Evolutionary conservation across 441 rosid genomes (phyloP).

Genomic region (Jatropha podagrica): DNA sequence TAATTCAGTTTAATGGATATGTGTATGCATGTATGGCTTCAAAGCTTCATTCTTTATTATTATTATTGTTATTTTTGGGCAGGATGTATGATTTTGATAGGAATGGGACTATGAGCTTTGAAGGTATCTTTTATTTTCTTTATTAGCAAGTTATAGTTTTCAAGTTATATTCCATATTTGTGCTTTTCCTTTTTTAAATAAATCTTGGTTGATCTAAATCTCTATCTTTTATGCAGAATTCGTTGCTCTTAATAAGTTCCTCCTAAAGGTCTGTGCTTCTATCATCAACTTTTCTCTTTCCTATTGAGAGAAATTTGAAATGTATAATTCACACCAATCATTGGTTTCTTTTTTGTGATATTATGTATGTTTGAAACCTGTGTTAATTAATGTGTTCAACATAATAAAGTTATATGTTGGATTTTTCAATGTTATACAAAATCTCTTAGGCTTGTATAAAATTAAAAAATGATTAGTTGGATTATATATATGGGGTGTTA

Average conservation of each 20-base stretch:
- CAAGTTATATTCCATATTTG: background rate
- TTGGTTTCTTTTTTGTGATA: background rate
- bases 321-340: background rate
- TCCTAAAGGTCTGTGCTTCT: conserved; percentile 49
- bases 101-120: conserved; percentile 71
- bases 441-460: background rate
- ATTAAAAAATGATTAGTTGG: background rate
- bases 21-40: too few species aligned
- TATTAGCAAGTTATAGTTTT: background rate
- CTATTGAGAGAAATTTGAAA: background rate
- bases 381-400: too few species aligned
- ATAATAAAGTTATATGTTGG: background rate
- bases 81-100: conserved; percentile 78
- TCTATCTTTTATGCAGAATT: conserved; percentile 43
- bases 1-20: too few species aligned
- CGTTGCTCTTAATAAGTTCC: conserved; percentile 65
- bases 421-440: background rate
- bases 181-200: background rate
- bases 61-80: background rate
- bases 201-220: background rate
- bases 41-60: too few species aligned
- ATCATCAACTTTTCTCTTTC: background rate
- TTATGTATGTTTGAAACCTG: background rate
- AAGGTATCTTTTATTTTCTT: conserved; percentile 29
- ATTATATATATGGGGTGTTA: too few species aligned